Base-by-base conservation (phyloP, 768 basidiomycete species). In the Ramaria sp. region DNA sequence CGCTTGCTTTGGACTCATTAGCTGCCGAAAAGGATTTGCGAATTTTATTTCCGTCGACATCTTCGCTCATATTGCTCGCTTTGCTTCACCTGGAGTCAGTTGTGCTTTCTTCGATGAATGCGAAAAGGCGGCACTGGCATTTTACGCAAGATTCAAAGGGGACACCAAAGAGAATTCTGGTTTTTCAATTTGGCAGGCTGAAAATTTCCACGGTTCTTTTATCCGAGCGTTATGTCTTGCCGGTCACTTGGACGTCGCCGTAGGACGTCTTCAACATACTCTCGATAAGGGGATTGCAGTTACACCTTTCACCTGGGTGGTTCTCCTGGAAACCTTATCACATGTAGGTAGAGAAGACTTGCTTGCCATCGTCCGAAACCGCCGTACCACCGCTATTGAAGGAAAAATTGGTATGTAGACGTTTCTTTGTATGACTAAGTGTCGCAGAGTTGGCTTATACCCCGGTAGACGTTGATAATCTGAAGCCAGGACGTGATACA, bases 1-100 rank as follows among this genome's bases (percentile, higher is more conserved):
- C 32, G 53, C 53, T n/a, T 55, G 53, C 44, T 48, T 47, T 44
- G 53, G 43, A 25, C 22, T 55, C 15, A 27, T 55, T n/a, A 10
- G n/a, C 5, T 24, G 22, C 24, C 53, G 53, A 37, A 55, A 55
- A 20, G 53, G 53, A 13, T 55, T 45, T 48, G 44, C 28, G 9
- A 44, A 48, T 15, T 44, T 34, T 32, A 30, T 55, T 20, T 45
- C 25, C 25, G 12, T 20, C 15, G 53, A 55, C 30, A 39, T 45
- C 27, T 18, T 55, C 12, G 36, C 53, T 47, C 53, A 55, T 32
- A 37, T 55, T 45, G 42, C 43, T 32, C 53, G 53, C 15, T 47
- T 55, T 55, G 43, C 53, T 30, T 32, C 53, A 18, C 53, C 53
- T 10, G 5, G 32, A 1, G n/a, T 55, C 28, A 55, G 53, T 27